These are phyloP conservation scores for Eragrostis nindensis DNA, from an alignment of 176 grass and related monocot genomes.

Conservation along the genomic window DNA sequence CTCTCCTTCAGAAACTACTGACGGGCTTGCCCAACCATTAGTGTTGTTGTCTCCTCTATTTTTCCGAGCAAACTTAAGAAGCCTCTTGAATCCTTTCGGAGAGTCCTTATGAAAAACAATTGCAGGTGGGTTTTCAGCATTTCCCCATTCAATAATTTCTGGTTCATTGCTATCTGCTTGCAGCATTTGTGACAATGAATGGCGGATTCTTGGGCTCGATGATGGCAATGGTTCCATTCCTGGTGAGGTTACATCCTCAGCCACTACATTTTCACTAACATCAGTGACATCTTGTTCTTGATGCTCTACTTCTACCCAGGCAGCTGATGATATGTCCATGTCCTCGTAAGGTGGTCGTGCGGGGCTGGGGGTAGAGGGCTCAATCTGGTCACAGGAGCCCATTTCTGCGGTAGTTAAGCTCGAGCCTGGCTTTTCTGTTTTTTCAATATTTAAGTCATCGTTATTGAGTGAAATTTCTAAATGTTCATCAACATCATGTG, in stretches of 20 bases:
- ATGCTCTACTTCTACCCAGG: slow-evolving; percentile 93
- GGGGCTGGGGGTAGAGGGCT: slow-evolving; percentile 50
- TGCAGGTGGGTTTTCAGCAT: slow-evolving; percentile 97
- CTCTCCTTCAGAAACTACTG: slow-evolving; percentile 92
- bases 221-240: slow-evolving; percentile 56
- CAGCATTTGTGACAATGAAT: slow-evolving; percentile 99
- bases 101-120: slow-evolving; percentile 97
- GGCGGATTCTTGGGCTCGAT: slow-evolving; percentile 83
- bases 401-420: slow-evolving; percentile 62
- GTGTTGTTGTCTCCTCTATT: slow-evolving; percentile 78
- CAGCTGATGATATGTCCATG: slow-evolving; percentile 90
- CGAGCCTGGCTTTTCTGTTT: slow-evolving; percentile 66
- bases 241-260: slow-evolving; percentile 49
- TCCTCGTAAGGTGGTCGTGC: slow-evolving; percentile 77
- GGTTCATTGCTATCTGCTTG: slow-evolving; percentile 96
- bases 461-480: slow-evolving; percentile 81
- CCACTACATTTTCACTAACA: slow-evolving; percentile 52
- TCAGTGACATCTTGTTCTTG: slow-evolving; percentile 71
- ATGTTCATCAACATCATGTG: slow-evolving; percentile 90
- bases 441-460: slow-evolving; percentile 83
- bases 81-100: slow-evolving; percentile 98
- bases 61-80: slow-evolving; percentile 98
- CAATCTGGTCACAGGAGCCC: slow-evolving; percentile 49
- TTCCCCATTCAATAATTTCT: slow-evolving; percentile 98
- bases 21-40: slow-evolving; percentile 75